These are phyloP conservation scores for Globisporangium acanthophoron DNA, from an alignment of 352 stramenopile genomes.

Conservation along the genomic window DNA sequence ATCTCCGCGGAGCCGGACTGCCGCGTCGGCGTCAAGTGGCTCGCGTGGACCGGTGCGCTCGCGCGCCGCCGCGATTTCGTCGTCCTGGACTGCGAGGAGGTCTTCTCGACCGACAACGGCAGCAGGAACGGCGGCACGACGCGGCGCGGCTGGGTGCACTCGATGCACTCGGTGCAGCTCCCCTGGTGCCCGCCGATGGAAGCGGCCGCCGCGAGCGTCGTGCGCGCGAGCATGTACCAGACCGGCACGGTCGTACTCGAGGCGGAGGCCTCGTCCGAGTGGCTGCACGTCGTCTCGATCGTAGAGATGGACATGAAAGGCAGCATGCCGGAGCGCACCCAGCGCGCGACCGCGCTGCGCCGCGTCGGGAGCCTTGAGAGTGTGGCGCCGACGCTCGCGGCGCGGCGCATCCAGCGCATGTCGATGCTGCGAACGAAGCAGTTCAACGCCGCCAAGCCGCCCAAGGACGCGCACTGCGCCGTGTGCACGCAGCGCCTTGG, in stretches of 20 bases:
- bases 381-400: conserved; percentile 7
- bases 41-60: conserved; percentile 15
- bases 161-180: conserved; percentile 58
- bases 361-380: conserved; percentile 8
- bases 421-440: conserved; percentile 13
- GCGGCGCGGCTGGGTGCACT: conserved; percentile 39
- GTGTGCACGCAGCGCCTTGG: conserved; percentile 18
- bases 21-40: conserved; percentile 28
- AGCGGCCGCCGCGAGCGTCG: conserved; percentile 20
- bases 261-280: conserved; percentile 12
- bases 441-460: conserved; percentile 10
- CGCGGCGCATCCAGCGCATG: conserved; percentile 17
- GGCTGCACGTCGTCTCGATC: conserved; percentile 21
- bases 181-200: conserved; percentile 39
- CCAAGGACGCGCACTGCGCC: conserved; percentile 12
- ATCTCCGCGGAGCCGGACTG: conserved; percentile 21
- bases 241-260: conserved; percentile 34
- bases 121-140: neutral
- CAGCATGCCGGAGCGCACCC: conserved; percentile 9
- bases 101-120: conserved; percentile 12
- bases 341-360: conserved; percentile 10
- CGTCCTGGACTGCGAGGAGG: conserved; percentile 28
- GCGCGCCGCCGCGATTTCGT: conserved; percentile 36
- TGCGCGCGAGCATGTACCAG: conserved; percentile 31
- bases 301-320: conserved; percentile 28